Evolutionary conservation across 352 stramenopile species (phyloP).

Genomic region (Globisporangium viniferum): DNA sequence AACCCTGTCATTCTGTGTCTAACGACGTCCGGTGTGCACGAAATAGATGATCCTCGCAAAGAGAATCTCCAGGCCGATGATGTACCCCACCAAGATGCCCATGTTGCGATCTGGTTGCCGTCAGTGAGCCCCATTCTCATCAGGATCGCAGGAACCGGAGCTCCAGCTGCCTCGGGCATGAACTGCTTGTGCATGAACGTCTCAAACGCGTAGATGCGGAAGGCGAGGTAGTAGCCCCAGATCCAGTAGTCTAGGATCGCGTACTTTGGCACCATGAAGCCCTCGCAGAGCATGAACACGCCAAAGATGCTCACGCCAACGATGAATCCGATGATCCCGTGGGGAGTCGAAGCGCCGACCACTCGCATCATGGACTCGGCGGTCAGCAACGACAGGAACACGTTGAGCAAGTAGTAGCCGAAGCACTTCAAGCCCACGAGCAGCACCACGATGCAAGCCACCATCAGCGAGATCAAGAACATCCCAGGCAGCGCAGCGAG

Average conservation of each 20-base stretch:
- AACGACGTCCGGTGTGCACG: conserved; percentile 37
- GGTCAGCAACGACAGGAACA: conserved; percentile 74
- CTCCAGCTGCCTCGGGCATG: conserved; percentile 14
- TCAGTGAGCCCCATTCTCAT: conserved; percentile 53
- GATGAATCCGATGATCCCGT: conserved; percentile 87
- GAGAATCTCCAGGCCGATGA: conserved; percentile 42
- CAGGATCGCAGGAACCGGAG: not conserved
- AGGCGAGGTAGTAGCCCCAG: too few species aligned
- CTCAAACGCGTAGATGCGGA: too few species aligned
- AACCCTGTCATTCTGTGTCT: not conserved
- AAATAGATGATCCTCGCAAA: conserved; percentile 53
- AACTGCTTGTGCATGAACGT: conserved; percentile 88
- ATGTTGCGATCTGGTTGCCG: conserved; percentile 34
- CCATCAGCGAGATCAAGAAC: conserved; percentile 51
- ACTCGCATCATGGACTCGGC: conserved; percentile 82
- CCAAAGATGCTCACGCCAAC: conserved; percentile 77
- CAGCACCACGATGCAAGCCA: conserved; percentile 46
- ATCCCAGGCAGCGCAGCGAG: conserved; percentile 66
- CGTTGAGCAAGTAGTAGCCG: conserved; percentile 55
- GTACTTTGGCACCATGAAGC: conserved; percentile 72
- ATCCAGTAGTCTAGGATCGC: conserved; percentile 72
- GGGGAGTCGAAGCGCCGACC: conserved; percentile 65
- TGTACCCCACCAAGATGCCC: conserved; percentile 49
- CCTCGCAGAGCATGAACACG: conserved; percentile 87
- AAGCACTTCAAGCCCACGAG: conserved; percentile 57